Base-by-base conservation (phyloP, 176 grass and related monocot species). In the Rhynchospora tenuis region DNA sequence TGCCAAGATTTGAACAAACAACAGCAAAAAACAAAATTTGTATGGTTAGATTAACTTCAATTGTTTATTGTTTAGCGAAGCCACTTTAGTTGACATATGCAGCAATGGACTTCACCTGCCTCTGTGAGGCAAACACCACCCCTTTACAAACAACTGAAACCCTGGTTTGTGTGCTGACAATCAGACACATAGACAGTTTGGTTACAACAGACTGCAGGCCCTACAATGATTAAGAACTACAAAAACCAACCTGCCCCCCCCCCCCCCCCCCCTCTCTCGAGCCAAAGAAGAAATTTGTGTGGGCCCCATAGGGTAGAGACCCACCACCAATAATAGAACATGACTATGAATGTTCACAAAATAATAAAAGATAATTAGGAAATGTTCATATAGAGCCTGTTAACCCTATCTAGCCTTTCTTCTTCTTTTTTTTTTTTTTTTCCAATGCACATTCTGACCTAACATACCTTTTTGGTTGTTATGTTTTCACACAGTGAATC, bases 1-100 rank as follows among this genome's bases (percentile, higher is more conserved):
- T 98, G 91, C 87, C 81, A 91, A 83, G 83, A 83, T 54, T 84
- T 15, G 55, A 82, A 54, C 64, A 17, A 15, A 15, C 13, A 73
- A 10, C 9, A 38, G 16, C 27, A 60, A 72, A 23, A 75, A 81
- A 68, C 59, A 89, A 7, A 66, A 83, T 68, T 61, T 27, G 59
- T 20, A 16, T 45, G 15, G 80, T 27, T 78, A 67, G 26, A 43
- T 24, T 63, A 66, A 23, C 46, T 42, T 29, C 11, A n/a, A 31
- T n/a, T 31, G 54, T 58, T 73, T 66, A 64, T 83, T 66, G 24
- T 27, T 66, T 13, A 66, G 6, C 31, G 16, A 33, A 44, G 7
- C 68, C 46, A 75, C 47, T 54, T 54, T 23, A 75, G 48, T 28
- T 75, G 5, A 19, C 23, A 72, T 16, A 22, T 38, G 33, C 33